Evolutionary conservation across 192 early-diverging fungal genomes (phyloP), one percentile per base, ranked within the genome.

Genomic region (Coemansia sp.): DNA sequence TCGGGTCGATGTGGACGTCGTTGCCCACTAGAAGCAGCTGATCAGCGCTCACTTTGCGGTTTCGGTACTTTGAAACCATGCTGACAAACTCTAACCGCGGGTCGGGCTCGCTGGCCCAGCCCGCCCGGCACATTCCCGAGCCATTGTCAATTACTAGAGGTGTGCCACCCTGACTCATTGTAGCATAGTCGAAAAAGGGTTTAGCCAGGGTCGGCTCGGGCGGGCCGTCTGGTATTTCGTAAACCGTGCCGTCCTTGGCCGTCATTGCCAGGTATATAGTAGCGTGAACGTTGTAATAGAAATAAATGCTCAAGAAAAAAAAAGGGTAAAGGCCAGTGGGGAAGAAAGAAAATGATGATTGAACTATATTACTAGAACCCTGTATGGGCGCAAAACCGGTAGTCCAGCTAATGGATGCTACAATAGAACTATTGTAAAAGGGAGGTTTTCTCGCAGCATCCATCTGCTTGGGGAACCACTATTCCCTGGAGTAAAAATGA

Each of bases 61-160:
- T 79, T 37, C 70, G 82, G 83, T 93, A 92, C 84, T 90, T 86
- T 9, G 88, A 81, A 23, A 89, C 92, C 51, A 91, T 72, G 72
- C 93, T 92, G 62, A 85, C 87, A 48, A 93, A 96, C 31, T 88
- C 80, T 51, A 82, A 63, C 42, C 65, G 69, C 9, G 82, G 85
- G 40, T 67, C 67, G 4, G 69, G 50, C 48, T 91, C 89, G 1
- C 77, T 82, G 9, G 92, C 90, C 92, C 92, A 95, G 21, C 94
- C 94, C 23, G 90, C 92, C 55, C 92, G 83, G 60, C 91, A 90
- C 66, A 84, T 87, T 61, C 85, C 85, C 34, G 94, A 93, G 23
- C 90, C 89, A 66, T 89, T 88, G 67, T 92, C 90, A 57, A 92
- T 89, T 8, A 92, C 84, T 5, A 92, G 70, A 0, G 89, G 86